Evolutionary conservation across 371 early-diverging fungal species (phyloP).

Genomic region (Rhizomucor pusillus): DNA sequence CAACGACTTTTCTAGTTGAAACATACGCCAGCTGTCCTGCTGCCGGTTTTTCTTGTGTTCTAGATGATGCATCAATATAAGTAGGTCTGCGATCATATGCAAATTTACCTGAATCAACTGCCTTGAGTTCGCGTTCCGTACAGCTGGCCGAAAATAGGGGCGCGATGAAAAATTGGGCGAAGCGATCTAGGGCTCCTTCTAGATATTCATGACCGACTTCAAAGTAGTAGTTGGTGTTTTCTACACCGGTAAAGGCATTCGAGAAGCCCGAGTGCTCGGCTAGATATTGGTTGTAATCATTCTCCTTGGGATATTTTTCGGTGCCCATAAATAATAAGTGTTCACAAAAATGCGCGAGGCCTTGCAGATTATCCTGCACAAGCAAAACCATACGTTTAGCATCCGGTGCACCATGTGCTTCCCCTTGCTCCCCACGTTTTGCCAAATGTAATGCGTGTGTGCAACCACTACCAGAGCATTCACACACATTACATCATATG

Average conservation of each 20-base stretch:
- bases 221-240: conserved; percentile 95
- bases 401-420: too few species aligned
- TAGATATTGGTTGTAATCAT: conserved; percentile 89
- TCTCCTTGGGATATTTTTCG: conserved; percentile 91
- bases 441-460: too few species aligned
- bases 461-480: too few species aligned
- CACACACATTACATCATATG: too few species aligned
- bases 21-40: conserved; percentile 81
- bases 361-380: conserved; percentile 65
- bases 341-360: conserved; percentile 98
- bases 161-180: conserved; percentile 91
- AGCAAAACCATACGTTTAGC: neutral
- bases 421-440: neutral
- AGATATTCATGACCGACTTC: conserved; percentile 83
- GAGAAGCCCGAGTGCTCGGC: conserved; percentile 88
- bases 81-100: neutral
- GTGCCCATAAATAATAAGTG: conserved; percentile 94
- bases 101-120: conserved; percentile 82
- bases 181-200: conserved; percentile 91
- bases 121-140: conserved; percentile 89
- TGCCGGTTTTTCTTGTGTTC: conserved; percentile 94
- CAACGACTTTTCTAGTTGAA: conserved; percentile 84
- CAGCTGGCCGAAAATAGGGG: conserved; percentile 86
- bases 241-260: conserved; percentile 93
- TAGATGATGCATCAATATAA: conserved; percentile 8